These are phyloP conservation scores for Kwoniella pini DNA, from an alignment of 768 basidiomycete genomes.

Conservation along the genomic window DNA sequence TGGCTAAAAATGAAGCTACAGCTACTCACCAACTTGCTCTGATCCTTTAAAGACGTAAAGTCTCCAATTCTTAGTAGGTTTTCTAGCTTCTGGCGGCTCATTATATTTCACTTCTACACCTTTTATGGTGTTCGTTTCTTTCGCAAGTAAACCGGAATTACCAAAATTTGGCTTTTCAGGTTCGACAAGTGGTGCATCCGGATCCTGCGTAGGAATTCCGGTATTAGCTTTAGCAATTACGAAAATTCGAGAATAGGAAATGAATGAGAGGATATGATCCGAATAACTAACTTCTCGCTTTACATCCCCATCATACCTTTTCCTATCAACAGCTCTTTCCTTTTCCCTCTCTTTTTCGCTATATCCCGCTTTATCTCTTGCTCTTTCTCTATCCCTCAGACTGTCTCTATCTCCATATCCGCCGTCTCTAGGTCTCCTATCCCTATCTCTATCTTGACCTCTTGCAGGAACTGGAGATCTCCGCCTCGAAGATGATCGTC, in stretches of 20 bases:
- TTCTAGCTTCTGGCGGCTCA: constrained; percentile 96
- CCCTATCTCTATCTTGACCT: constrained; percentile 10
- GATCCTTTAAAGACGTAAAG: constrained; percentile 96
- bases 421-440: constrained; percentile 34
- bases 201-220: no score
- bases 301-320: constrained; percentile 41
- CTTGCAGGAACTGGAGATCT: constrained; percentile 22
- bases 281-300: constrained; percentile 26
- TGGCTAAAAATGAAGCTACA: not conserved
- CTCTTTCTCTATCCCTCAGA: constrained; percentile 25
- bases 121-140: constrained; percentile 86
- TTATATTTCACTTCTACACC: constrained; percentile 86
- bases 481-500: constrained; percentile 30
- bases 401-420: constrained; percentile 39
- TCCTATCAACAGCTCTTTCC: constrained; percentile 49
- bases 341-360: constrained; percentile 46
- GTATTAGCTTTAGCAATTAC: no score
- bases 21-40: constrained; percentile 79
- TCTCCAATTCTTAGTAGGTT: constrained; percentile 85
- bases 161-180: constrained; percentile 87
- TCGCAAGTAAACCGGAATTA: constrained; percentile 85
- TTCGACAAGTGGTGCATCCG: constrained; percentile 45
- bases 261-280: no score
- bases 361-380: constrained; percentile 24
- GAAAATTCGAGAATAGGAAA: no score